These are phyloP conservation scores for Neurospora sp. DNA, from an alignment of 495 filamentous ascomycete species.

Conservation along the genomic window DNA sequence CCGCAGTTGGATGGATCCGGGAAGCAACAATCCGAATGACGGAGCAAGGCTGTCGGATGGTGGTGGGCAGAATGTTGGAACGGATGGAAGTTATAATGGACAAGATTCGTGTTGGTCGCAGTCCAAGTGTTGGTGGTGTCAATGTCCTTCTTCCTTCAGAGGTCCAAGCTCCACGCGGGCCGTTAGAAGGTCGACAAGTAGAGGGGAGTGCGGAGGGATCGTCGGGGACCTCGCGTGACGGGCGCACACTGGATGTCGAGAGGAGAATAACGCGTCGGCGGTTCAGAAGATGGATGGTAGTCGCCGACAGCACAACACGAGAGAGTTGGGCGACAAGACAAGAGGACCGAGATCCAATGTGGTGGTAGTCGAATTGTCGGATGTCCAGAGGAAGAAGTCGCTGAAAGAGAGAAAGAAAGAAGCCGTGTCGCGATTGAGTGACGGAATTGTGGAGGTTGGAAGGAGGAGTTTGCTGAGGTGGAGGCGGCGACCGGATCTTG, in stretches of 20 bases:
- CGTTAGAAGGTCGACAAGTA: neutral
- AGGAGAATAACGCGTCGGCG: neutral
- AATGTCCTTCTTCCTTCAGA: neutral
- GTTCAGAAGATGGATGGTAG: neutral
- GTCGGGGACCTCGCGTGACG: neutral
- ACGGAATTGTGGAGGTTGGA: constrained; percentile 23
- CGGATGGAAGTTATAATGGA: neutral
- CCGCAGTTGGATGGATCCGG: neutral
- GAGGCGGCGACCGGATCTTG: constrained; percentile 4
- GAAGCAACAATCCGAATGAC: neutral
- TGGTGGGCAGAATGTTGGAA: neutral
- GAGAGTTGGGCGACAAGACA: neutral
- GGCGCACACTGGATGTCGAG: neutral
- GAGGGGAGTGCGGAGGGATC: neutral
- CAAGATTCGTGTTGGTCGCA: neutral
- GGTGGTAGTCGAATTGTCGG: neutral
- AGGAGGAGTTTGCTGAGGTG: constrained; percentile 18
- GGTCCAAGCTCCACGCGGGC: constrained; percentile 10
- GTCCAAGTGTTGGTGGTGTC: neutral
- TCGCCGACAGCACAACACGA: constrained; percentile 1
- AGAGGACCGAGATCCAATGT: neutral
- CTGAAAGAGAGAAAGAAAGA: neutral
- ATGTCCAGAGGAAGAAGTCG: neutral
- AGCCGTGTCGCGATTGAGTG: constrained; percentile 9
- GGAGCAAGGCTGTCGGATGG: neutral